These are phyloP conservation scores for Asclepias syriaca DNA, from an alignment of 257 asterid species.

Conservation along the genomic window DNA sequence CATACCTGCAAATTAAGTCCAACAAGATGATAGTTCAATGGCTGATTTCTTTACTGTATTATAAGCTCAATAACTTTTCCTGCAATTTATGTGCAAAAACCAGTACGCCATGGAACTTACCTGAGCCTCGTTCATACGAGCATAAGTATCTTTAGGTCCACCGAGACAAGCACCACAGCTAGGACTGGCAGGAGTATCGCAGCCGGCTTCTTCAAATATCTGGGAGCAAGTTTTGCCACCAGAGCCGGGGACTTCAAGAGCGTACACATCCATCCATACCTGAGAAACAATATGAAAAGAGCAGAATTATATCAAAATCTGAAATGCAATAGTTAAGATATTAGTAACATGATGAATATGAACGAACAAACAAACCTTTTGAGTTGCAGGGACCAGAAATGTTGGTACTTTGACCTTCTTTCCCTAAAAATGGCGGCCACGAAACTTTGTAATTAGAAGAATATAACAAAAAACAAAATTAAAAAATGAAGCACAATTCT, in stretches of 20 bases:
- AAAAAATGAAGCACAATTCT: not conserved
- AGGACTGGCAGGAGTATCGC: constrained; percentile 98
- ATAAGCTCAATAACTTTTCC: not conserved
- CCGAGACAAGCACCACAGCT: constrained; percentile 97
- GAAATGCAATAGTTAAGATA: constrained; percentile 1
- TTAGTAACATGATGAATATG: not conserved
- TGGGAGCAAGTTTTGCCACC: constrained; percentile 96
- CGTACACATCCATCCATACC: constrained; percentile 97
- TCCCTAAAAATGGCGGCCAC: constrained; percentile 45
- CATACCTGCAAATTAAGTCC: constrained; percentile 47
- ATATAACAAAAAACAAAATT: too few relatives aligned
- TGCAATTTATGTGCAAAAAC: not conserved
- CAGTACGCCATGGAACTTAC: constrained; percentile 37
- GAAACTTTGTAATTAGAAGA: constrained; percentile 9
- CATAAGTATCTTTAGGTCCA: constrained; percentile 93
- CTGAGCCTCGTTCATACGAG: constrained; percentile 91
- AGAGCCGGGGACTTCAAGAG: constrained; percentile 87
- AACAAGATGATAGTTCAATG: not conserved
- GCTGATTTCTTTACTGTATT: not conserved
- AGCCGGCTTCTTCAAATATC: constrained; percentile 98
- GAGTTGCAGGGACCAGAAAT: constrained; percentile 97
- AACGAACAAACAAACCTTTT: constrained; percentile 66
- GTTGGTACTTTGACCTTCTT: constrained; percentile 96
- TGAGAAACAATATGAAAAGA: constrained; percentile 16
- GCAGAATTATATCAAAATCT: not conserved